A percentile compares a stretch with the other conserved stretches of the same genome.
Conservation (phyloP, 2,329 filamentous ascomycete species). For the Neofusicoccum cordaticola region DNA sequence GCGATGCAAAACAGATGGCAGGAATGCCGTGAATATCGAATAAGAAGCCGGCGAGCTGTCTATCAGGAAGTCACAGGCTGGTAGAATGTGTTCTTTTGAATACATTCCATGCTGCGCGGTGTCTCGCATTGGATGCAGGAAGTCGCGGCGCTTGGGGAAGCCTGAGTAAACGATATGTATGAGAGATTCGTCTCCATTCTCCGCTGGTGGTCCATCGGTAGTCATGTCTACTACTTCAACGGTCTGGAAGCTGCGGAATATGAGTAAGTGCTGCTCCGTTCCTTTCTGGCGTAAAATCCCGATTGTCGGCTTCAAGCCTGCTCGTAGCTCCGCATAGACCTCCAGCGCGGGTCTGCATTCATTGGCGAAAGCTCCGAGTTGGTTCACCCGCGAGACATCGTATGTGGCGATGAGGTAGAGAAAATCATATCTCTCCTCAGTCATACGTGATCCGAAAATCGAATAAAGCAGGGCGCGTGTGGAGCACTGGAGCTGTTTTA, state of each 20-base stretch:
- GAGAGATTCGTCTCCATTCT: neutral
- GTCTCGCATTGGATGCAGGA: constrained; percentile 48
- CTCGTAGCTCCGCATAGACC: constrained; percentile 18
- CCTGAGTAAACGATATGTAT: neutral
- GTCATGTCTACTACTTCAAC: neutral
- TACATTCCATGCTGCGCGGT: constrained; percentile 27
- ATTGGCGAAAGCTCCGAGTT: neutral
- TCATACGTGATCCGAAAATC: constrained; percentile 24
- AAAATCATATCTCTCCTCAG: constrained; percentile 28
- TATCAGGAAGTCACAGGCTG: constrained; percentile 47
- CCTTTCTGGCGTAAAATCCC: neutral
- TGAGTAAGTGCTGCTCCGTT: neutral
- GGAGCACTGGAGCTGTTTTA: constrained; percentile 23
- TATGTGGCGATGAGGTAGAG: constrained; percentile 29
- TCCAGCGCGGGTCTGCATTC: constrained; percentile 16
- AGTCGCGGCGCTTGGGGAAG: constrained; percentile 58
- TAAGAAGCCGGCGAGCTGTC: constrained; percentile 47
- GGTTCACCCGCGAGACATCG: neutral
- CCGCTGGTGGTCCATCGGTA: constrained; percentile 8
- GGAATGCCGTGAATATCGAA: constrained; percentile 55
- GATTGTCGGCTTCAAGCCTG: constrained; percentile 10
- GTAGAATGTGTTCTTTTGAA: constrained; percentile 49
- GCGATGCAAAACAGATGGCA: constrained; percentile 72
- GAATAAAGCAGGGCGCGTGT: constrained; percentile 30
- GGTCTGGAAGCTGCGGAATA: neutral